Base-by-base conservation (phyloP, 495 filamentous ascomycete species). In the Mytilinidion resinicola region DNA sequence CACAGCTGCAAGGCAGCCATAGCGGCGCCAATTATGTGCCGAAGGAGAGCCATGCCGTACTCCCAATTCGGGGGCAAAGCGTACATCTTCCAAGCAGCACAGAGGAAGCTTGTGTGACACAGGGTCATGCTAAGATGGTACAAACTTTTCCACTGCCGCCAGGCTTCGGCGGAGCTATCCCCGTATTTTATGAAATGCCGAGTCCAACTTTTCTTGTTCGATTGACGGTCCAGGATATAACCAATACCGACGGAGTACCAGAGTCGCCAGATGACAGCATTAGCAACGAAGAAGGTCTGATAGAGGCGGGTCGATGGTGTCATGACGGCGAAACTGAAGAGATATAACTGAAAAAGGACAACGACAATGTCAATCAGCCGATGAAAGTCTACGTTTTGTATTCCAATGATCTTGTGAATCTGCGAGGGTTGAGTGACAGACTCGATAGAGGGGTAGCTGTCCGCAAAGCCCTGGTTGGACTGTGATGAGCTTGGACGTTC, bases 121-220 rank as follows among this genome's bases (percentile, higher is more conserved):
- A 96, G 82, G 30, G 82, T 81, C 80, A 91, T 89, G 70, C 90
- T 92, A 36, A 96, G 74, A 67, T 97, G 91, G 62, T 97, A 96
- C 56, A 92, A 84, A 43, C 90, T 88, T 73, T 96, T 97, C 93
- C 93, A 98, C 70, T 98, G 91, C 53, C 85, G 85, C 95, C 95
- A 98, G 2, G 92, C 92, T 73, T 96, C 93, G 48, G 87, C 85
- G 0, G 83, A 82, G 33, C 80, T 90, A 65, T 96, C 92, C 57
- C 93, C 93, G 67, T 86, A 96, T 69, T 98, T 98, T 70, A 98
- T 79, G 67, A 96, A 98, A 73, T 98, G 93, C 21, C 93, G 83
- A 14, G 92, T 96, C 89, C 92, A 97, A 67, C 83, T 79, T 73
- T 96, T 96, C 74, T 85, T 80, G 56, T 86, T 85, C 8, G 93